A percentile compares a stretch with the other conserved stretches of the same genome.
Evolutionary conservation across 331 rosid genomes (phyloP).

Genomic region (Rhamnella rubrinervis): DNA sequence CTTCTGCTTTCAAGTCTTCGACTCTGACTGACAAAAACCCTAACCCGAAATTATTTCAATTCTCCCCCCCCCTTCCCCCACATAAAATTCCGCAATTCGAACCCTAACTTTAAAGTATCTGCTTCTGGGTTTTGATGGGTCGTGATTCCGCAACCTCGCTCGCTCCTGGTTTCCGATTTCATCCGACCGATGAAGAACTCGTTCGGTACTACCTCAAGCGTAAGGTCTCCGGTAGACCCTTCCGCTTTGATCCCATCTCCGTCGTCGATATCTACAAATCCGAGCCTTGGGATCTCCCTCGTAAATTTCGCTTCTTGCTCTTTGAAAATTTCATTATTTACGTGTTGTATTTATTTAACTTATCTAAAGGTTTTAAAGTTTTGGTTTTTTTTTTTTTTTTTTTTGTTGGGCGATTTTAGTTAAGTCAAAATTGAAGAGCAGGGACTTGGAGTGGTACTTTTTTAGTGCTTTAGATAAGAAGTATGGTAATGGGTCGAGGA

Average conservation of each 20-base stretch:
- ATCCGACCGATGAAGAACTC: constrained; percentile 93
- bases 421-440: constrained; percentile 63
- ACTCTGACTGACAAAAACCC: constrained; percentile 13
- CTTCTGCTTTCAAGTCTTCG: neutral
- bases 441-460: constrained; percentile 95
- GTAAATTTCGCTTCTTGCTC: constrained; percentile 31
- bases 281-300: constrained; percentile 97
- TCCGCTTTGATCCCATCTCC: constrained; percentile 56
- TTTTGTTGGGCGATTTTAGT: constrained; percentile 35
- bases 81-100: neutral
- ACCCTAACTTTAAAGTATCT: neutral
- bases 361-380: neutral
- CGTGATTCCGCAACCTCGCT: constrained; percentile 39
- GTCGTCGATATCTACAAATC: constrained; percentile 69
- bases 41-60: constrained; percentile 10
- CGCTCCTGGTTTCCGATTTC: constrained; percentile 93
- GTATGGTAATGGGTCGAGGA: constrained; percentile 76
- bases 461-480: constrained; percentile 77
- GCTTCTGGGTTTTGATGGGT: constrained; percentile 36
- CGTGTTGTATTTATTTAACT: neutral
- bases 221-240: constrained; percentile 48
- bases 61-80: neutral
- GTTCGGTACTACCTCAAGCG: constrained; percentile 74
- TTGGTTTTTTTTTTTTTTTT: too few species aligned
- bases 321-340: neutral